These are phyloP conservation scores for Pelagophyceae sp. DNA, from an alignment of 352 stramenopile species.

Conservation along the genomic window DNA sequence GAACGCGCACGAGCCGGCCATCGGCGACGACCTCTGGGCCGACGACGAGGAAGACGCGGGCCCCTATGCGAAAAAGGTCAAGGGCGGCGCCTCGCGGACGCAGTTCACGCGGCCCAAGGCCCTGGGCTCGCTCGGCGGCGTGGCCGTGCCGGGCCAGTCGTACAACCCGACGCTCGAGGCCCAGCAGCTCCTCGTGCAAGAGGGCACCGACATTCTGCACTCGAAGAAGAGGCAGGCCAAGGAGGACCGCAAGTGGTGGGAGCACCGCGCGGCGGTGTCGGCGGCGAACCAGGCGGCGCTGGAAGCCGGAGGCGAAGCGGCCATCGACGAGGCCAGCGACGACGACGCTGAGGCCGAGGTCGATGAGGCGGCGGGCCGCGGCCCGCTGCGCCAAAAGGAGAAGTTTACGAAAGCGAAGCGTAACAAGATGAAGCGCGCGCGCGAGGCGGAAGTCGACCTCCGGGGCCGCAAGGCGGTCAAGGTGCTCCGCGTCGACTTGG, in stretches of 20 bases:
- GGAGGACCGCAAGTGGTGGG: not conserved
- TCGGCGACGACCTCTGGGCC: not conserved
- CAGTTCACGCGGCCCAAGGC: not conserved
- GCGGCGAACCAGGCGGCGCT: not conserved
- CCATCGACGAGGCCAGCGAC: not conserved
- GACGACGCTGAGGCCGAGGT: not conserved
- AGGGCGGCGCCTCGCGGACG: not conserved
- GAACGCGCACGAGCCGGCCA: too few relatives aligned
- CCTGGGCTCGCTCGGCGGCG: not conserved
- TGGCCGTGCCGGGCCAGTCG: not conserved
- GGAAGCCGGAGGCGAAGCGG: not conserved
- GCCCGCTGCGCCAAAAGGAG: not conserved
- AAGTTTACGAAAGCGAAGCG: not conserved
- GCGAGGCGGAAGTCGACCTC: not conserved
- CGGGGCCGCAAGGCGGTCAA: not conserved
- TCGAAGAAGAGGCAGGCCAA: not conserved
- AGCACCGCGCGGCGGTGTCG: not conserved
- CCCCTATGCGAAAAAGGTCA: not conserved
- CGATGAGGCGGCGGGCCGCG: not conserved
- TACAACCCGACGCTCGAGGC: not conserved
- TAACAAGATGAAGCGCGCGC: not conserved
- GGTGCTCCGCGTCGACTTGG: not conserved
- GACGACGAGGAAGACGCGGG: not conserved
- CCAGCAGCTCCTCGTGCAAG: not conserved
- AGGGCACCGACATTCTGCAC: not conserved